phyloP scores from a whole-genome alignment of 345 rosid genomes.

The Anastatica hierochuntica region DNA sequence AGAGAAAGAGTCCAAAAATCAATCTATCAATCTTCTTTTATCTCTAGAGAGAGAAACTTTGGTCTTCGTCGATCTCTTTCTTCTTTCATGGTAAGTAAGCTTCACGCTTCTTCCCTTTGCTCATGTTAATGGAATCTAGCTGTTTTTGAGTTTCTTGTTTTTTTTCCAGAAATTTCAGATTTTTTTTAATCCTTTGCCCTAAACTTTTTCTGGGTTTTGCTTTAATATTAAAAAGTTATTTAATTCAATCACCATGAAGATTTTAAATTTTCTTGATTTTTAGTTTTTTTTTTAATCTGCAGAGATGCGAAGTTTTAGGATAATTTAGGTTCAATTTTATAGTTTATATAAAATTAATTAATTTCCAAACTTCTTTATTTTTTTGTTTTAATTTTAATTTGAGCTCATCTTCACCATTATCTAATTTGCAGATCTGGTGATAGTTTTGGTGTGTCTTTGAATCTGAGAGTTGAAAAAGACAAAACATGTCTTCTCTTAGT shows the following conservation, averaged over 20 bases:
- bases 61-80: constrained; percentile 25
- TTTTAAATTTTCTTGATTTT: constrained; percentile 19
- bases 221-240: constrained; percentile 20
- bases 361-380: no score
- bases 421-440: no score
- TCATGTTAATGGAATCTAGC: constrained; percentile 34
- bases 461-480: no score
- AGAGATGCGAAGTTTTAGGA: constrained; percentile 19
- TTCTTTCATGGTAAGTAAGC: constrained; percentile 25
- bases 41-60: constrained; percentile 15
- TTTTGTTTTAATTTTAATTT: no score
- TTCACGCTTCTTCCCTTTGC: constrained; percentile 20
- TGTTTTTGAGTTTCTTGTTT: constrained; percentile 16
- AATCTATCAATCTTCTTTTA: no score
- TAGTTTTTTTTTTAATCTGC: no score
- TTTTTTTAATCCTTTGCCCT: constrained; percentile 13
- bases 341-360: no score
- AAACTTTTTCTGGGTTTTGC: constrained; percentile 28
- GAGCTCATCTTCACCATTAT: no score
- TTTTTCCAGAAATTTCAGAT: background rate
- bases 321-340: constrained; percentile 35
- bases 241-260: constrained; percentile 25
- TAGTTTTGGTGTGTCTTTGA: no score
- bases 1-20: constrained; percentile 24
- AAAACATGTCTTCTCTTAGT: background rate